Evolutionary conservation across 1,284 basidiomycete genomes (phyloP).

Genomic region (Austroboletus niveus): DNA sequence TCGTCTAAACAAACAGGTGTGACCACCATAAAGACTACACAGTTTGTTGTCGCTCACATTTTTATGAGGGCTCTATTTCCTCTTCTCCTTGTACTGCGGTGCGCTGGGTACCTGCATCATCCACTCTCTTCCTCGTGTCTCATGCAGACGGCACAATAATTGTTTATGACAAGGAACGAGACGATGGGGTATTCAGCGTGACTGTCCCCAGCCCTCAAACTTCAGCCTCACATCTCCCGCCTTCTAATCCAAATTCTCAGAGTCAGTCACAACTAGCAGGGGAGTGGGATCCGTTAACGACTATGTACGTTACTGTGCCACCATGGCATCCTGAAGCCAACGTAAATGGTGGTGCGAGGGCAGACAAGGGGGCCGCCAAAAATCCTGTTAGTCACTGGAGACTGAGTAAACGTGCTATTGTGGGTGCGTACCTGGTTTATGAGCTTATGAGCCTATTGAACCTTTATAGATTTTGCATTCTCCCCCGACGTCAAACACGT

Average conservation of each 20-base stretch:
- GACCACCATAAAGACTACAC: background rate
- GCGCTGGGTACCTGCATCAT: constrained; percentile 85
- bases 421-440: constrained; percentile 52
- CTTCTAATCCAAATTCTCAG: constrained; percentile 12
- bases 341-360: constrained; percentile 33
- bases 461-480: constrained; percentile 74
- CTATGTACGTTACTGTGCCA: constrained; percentile 77
- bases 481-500: constrained; percentile 88
- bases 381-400: constrained; percentile 88
- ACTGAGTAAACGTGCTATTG: constrained; percentile 65
- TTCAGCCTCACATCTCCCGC: constrained; percentile 9
- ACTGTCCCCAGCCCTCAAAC: constrained; percentile 45
- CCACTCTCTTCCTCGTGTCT: constrained; percentile 86
- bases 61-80: constrained; percentile 23
- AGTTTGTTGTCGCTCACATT: constrained; percentile 13
- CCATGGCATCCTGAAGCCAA: constrained; percentile 73
- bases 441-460: background rate
- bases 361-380: constrained; percentile 67
- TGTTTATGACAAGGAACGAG: constrained; percentile 86
- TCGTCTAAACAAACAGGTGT: constrained; percentile 88
- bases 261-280: constrained; percentile 6
- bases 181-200: constrained; percentile 74
- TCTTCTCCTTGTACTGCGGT: constrained; percentile 51
- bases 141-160: constrained; percentile 89
- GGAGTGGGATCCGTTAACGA: constrained; percentile 73